These are phyloP conservation scores for Ustilago cynodontis DNA, from an alignment of 1,284 basidiomycete species.

Conservation along the genomic window DNA sequence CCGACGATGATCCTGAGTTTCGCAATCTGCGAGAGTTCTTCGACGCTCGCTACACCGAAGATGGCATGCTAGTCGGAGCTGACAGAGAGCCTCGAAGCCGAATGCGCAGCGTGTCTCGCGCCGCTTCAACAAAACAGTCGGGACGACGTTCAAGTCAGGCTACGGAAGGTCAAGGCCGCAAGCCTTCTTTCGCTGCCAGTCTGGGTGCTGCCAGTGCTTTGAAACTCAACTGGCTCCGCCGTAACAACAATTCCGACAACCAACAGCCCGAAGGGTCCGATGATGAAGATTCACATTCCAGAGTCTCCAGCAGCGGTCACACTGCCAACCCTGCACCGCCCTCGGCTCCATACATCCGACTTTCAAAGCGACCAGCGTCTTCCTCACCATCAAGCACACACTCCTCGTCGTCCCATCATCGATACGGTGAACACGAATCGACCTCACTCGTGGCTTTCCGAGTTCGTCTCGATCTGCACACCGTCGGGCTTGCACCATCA, in stretches of 20 bases:
- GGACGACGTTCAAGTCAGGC: slow-evolving; percentile 27
- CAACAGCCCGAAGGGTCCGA: slow-evolving; percentile 38
- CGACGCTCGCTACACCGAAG: slow-evolving; percentile 53
- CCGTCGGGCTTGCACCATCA: slow-evolving; percentile 50
- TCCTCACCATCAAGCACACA: slow-evolving; percentile 19
- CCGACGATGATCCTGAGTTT: slow-evolving; percentile 62
- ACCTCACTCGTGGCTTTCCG: slow-evolving; percentile 35
- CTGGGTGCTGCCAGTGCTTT: slow-evolving; percentile 35
- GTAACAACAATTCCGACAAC: slow-evolving; percentile 35
- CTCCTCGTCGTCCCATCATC: slow-evolving; percentile 26
- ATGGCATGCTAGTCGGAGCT: slow-evolving; percentile 26
- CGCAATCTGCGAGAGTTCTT: slow-evolving; percentile 61
- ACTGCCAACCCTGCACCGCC: slow-evolving; percentile 26
- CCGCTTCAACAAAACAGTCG: slow-evolving; percentile 34
- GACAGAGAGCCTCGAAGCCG: slow-evolving; percentile 41
- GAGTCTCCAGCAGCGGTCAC: slow-evolving; percentile 32
- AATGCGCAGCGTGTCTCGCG: slow-evolving; percentile 44
- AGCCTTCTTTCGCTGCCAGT: slow-evolving; percentile 51
- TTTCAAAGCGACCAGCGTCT: slow-evolving; percentile 16
- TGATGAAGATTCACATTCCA: slow-evolving; percentile 45
- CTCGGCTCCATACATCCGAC: slow-evolving; percentile 49
- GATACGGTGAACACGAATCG: slow-evolving; percentile 16
- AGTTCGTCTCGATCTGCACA: slow-evolving; percentile 63
- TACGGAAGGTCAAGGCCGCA: slow-evolving; percentile 33
- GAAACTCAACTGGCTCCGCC: slow-evolving; percentile 48